Base-by-base conservation (phyloP, 176 grass and related monocot species). In the Aegilops bicornis region DNA sequence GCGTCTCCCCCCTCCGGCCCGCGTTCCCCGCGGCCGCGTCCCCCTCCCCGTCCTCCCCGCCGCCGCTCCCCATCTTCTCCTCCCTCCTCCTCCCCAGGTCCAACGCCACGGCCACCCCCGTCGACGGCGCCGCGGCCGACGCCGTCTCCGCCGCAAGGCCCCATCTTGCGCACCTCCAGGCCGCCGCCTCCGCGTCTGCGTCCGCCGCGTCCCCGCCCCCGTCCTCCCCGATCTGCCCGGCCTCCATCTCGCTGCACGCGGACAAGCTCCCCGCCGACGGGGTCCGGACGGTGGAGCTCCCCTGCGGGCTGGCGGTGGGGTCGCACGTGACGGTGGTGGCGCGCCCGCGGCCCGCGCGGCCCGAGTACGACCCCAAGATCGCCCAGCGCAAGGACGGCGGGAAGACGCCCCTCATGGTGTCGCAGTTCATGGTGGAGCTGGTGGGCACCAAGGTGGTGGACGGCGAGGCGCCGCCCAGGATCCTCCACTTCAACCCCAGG, bases 391-490 rank as follows among this genome's bases (percentile, higher is more conserved):
- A 30, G 82, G 43, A 78, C 63, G 88, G 90, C 63, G 90, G 90
- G 84, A 87, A 96, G 82, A 73, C 82, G 29, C 88, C 85, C 11
- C 79, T 91, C 59, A 91, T 96, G 97, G 92, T 96, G 39, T 99
- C 97, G 36, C 97, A 99, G 87, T 99, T 99, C 90, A 96, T 93
- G 92, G 90, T 96, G 62, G 97, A 99, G 82, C 89, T 99, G 14
- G 79, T 94, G 17, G 97, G 97, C 0, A 90, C 95, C 79, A 92
- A 87, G 86, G 93, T 89, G 60, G 97, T 99, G 11, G 94, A 99
- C 60, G 97, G 97, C 9, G 97, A 99, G 83, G 94, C 93, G 17
- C 94, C 97, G 50, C 97, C 97, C 4, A 92, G 90, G 81, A 99
- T 99, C 63, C 88, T 99, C 31, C 97, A 96, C 83, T 91, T 99